Base-by-base conservation (phyloP, 306 rosid species). In the Amphicarpaea edgeworthii region DNA sequence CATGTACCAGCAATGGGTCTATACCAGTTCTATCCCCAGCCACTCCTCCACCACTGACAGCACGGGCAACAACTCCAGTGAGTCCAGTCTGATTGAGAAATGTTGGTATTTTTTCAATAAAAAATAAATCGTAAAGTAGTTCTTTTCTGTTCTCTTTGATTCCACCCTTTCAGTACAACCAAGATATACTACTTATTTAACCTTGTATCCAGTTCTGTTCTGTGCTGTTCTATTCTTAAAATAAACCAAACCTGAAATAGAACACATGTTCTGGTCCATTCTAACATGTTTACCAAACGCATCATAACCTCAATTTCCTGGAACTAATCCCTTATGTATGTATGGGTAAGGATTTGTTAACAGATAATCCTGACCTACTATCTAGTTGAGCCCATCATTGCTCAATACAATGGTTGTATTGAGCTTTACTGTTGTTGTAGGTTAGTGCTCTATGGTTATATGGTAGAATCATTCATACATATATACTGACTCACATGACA, bases 381-480 rank as follows among this genome's bases (percentile, higher is more conserved):
- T 26, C 8, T 66, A 37, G 38, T 42, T 42, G 28, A 77, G 47
- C 59, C 8, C 59, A 55, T 65, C 14, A 12, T 12, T 53, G 21
- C 49, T n/a, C 6, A 38, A 67, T 45, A 20, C 57, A 54, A 41
- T 54, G 58, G 23, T 7, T 14, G 23, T 14, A 28, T 28, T 41
- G 26, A 26, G 73, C 57, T 41, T 76, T 12, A 43, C 70, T 34
- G 51, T 19, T 41, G 37, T 14, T 3, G 17, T 53, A 50, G 30
- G 30, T 10, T 12, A 30, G 34, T 45, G 59, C 59, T 60, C 70
- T 16, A 3, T 11, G 58, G 37, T 73, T 9, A n/a, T 72, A 8
- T 24, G 59, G 30, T 73, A 43, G 70, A 74, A 16, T 17, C 70
- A 46, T 45, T 74, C 41, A 42, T 12, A 42, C 46, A 42, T 42